A percentile compares a stretch with the other conserved stretches of the same genome.
phyloP scores from a whole-genome alignment of 169 alveolate genomes.

The Amoebophrya sp. region DNA sequence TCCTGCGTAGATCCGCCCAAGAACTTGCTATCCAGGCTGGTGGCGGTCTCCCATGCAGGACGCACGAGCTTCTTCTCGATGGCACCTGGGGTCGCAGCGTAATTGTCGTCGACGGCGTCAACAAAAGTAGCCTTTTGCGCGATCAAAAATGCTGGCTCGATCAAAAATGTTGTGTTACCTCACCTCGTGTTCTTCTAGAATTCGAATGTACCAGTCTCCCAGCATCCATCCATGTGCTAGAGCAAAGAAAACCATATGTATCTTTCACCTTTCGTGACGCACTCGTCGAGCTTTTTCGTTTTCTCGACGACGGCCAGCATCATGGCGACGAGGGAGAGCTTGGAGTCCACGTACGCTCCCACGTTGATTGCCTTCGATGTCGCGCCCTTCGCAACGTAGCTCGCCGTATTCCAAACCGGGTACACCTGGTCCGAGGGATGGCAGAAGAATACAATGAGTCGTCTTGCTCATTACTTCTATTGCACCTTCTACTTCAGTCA shows the following conservation, averaged over 20 bases:
- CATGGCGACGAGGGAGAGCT: background rate
- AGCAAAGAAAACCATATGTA: background rate
- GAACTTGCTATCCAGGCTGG: background rate
- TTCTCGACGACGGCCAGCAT: background rate
- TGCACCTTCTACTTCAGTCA: no score
- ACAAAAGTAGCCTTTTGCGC: no score
- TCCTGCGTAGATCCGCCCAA: background rate
- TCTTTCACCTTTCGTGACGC: background rate
- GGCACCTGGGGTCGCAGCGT: background rate
- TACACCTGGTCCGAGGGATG: background rate
- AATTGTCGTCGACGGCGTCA: no score
- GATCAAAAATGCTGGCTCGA: no score
- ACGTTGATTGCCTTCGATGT: background rate
- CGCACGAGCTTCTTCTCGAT: background rate
- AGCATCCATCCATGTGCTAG: no score
- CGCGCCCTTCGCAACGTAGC: background rate
- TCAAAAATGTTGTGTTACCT: no score
- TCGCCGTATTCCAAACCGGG: background rate
- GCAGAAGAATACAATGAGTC: background rate
- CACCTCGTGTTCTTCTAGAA: no score
- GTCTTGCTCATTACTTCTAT: no score
- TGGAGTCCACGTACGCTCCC: background rate
- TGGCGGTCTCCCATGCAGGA: background rate
- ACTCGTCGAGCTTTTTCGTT: background rate
- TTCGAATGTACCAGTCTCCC: no score